Percentiles rank a stretch among this genome's conserved stretches.
Conservation (phyloP, 495 filamentous ascomycete genomes). For the Penicillium cinerascens region DNA sequence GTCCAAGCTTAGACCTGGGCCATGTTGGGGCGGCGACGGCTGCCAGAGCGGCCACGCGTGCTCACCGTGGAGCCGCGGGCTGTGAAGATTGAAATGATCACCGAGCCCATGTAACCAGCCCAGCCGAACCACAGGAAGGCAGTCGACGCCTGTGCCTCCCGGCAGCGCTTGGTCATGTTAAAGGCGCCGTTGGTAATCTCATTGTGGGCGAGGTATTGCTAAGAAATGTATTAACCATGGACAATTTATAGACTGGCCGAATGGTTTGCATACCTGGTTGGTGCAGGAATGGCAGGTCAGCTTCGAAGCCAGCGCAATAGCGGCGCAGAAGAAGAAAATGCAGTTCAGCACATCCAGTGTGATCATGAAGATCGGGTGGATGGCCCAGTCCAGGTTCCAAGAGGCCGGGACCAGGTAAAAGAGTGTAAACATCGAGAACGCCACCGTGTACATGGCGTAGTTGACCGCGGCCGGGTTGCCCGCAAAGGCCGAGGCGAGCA, state of each 20-base stretch:
- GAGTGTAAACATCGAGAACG: conserved; percentile 63
- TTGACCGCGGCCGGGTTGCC: conserved; percentile 57
- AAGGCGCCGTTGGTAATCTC: conserved; percentile 56
- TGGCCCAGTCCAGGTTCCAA: conserved; percentile 43
- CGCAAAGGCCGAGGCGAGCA: conserved; percentile 53
- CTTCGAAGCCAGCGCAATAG: conserved; percentile 60
- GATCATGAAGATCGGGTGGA: conserved; percentile 54
- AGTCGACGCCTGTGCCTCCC: conserved; percentile 61
- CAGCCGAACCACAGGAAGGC: conserved; percentile 75
- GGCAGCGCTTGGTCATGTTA: conserved; percentile 57
- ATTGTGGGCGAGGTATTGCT: conserved; percentile 52
- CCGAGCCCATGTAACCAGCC: conserved; percentile 53
- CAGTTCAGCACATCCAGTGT: conserved; percentile 56
- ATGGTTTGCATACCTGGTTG: conserved; percentile 46
- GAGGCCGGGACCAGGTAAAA: conserved; percentile 58
- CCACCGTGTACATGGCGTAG: conserved; percentile 62
- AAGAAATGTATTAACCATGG: neutral
- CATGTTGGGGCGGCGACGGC: conserved; percentile 55
- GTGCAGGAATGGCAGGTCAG: conserved; percentile 58
- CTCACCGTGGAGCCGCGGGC: conserved; percentile 35
- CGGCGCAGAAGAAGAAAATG: conserved; percentile 63
- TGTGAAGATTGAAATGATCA: conserved; percentile 49
- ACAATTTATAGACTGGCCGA: neutral
- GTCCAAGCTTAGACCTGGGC: conserved; percentile 54
- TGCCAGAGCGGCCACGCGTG: conserved; percentile 38